phyloP scores from a whole-genome alignment of 2,329 filamentous ascomycete species.

The Pseudocercospora eumusae region DNA sequence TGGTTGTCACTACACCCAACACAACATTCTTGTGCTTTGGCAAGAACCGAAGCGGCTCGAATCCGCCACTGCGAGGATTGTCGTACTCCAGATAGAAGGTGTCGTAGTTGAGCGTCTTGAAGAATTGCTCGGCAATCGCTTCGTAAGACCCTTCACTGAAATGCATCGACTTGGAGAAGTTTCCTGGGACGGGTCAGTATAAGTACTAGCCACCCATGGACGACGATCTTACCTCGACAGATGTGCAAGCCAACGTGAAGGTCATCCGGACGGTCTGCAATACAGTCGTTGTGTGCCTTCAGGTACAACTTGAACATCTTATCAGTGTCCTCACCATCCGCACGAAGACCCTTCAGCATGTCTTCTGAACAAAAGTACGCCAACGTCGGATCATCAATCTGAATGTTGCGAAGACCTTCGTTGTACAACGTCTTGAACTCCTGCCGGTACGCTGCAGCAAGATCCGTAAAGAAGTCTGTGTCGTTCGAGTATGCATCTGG shows the following conservation, averaged over 20 bases:
- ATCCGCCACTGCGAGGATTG: slow-evolving; percentile 42
- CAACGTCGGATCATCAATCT: slow-evolving; percentile 45
- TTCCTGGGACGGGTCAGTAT: slow-evolving; percentile 30
- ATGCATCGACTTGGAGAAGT: slow-evolving; percentile 44
- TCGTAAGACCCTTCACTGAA: slow-evolving; percentile 44
- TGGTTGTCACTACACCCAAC: slow-evolving; percentile 44
- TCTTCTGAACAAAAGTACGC: slow-evolving; percentile 44
- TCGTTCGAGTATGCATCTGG: slow-evolving; percentile 39
- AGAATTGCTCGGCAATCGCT: slow-evolving; percentile 42
- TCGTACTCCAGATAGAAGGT: slow-evolving; percentile 47
- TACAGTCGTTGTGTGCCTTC: slow-evolving; percentile 43
- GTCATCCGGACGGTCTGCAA: slow-evolving; percentile 39
- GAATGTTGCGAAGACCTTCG: slow-evolving; percentile 41
- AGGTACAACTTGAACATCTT: slow-evolving; percentile 42
- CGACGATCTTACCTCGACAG: slow-evolving; percentile 38
- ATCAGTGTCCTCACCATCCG: slow-evolving; percentile 42
- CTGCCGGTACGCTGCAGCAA: slow-evolving; percentile 40
- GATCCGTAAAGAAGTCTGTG: slow-evolving; percentile 42
- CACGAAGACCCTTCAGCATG: slow-evolving; percentile 39
- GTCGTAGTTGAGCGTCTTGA: slow-evolving; percentile 44
- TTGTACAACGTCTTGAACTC: slow-evolving; percentile 42
- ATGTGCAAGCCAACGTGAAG: slow-evolving; percentile 44
- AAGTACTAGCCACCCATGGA: neutral
- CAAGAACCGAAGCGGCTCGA: slow-evolving; percentile 43
- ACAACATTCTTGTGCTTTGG: slow-evolving; percentile 45